A percentile compares a stretch with the other conserved stretches of the same genome.
These are phyloP conservation scores for Leucocoprinus birnbaumii DNA, from an alignment of 768 basidiomycete species.

Conservation along the genomic window DNA sequence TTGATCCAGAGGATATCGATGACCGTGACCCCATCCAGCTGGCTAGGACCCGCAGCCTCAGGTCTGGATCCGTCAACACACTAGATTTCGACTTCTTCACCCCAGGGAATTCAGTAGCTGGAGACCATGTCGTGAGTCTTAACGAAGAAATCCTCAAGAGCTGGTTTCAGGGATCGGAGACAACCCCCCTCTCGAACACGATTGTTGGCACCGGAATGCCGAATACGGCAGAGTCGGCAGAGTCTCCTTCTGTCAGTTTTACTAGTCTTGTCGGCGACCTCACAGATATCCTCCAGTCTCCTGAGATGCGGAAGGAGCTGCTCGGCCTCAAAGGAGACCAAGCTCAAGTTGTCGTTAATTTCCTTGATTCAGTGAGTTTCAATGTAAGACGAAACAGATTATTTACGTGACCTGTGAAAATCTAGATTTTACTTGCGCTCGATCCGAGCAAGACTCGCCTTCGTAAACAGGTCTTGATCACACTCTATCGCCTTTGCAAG, in stretches of 20 bases:
- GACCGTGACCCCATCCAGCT: too few relatives aligned
- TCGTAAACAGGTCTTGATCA: background rate
- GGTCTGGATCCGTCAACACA: too few relatives aligned
- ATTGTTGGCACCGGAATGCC: background rate
- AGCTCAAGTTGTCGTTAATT: background rate
- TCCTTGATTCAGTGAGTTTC: background rate
- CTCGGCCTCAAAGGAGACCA: background rate
- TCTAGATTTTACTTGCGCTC: background rate
- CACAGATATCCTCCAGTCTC: background rate
- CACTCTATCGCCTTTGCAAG: background rate
- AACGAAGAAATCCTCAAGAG: background rate
- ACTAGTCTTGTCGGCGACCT: background rate
- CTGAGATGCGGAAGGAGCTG: background rate
- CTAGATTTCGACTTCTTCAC: too few relatives aligned
- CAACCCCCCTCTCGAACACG: background rate
- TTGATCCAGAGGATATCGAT: too few relatives aligned
- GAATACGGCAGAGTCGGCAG: background rate
- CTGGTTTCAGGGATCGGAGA: background rate
- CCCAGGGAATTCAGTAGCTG: background rate
- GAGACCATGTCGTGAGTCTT: too few relatives aligned
- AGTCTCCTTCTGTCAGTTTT: background rate
- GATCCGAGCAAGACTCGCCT: background rate
- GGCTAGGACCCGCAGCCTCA: too few relatives aligned
- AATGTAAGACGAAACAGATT: background rate
- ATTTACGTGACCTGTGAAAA: background rate